Evolutionary conservation across 78 protist genomes (phyloP).

Genomic region (Dictyostelium capitatum): DNA sequence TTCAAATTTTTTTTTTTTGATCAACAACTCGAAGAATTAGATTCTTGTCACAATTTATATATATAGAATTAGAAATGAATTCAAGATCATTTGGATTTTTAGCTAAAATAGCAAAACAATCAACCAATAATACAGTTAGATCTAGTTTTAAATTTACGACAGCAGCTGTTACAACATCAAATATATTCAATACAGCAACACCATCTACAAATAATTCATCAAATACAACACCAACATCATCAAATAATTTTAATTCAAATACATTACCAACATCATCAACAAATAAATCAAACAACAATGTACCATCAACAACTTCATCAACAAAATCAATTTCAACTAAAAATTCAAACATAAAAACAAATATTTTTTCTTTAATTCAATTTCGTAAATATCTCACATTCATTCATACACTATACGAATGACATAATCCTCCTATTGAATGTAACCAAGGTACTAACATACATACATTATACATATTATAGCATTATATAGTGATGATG

Average conservation of each 20-base stretch:
- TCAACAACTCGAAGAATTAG: too few relatives aligned
- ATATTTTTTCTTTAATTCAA: slow-evolving; percentile 3
- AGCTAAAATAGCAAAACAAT: not conserved
- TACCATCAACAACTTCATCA: slow-evolving; percentile 4
- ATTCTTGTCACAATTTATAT: too few relatives aligned
- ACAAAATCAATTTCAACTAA: not conserved
- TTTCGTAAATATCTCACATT: not conserved
- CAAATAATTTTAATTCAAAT: not conserved
- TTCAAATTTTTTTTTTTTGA: not conserved
- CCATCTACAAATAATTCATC: not conserved
- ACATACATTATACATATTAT: not conserved
- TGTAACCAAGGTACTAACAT: too few relatives aligned
- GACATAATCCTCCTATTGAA: too few relatives aligned
- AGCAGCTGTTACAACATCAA: not conserved
- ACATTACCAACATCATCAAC: not conserved
- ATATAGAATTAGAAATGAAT: not conserved
- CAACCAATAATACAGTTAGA: slow-evolving; percentile 5
- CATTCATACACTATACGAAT: too few relatives aligned
- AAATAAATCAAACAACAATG: not conserved
- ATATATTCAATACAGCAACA: not conserved
- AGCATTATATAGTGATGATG: slow-evolving; percentile 33
- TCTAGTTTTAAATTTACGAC: not conserved
- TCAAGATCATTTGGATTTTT: slow-evolving; percentile 11
- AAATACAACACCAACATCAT: not conserved
- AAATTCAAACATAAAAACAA: slow-evolving; percentile 7